phyloP scores from a whole-genome alignment of 116 monocot genomes.

The Cymodocea nodosa region DNA sequence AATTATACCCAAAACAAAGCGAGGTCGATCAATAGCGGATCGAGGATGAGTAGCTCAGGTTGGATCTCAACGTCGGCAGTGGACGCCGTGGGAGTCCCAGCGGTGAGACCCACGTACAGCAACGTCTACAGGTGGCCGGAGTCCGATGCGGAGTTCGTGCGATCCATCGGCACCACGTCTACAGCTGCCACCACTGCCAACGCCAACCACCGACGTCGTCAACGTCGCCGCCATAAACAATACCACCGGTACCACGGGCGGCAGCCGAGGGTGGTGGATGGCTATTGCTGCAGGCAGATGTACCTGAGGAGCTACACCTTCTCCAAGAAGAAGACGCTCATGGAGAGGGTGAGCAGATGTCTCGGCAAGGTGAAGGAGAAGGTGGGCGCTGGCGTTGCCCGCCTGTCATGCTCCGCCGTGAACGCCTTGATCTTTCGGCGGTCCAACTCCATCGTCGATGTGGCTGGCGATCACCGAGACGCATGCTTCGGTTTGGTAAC shows the following conservation, averaged over 20 bases:
- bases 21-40: no score
- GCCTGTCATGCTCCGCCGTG: no score
- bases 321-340: no score
- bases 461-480: no score
- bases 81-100: constrained; percentile 25
- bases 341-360: no score
- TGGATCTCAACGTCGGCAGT: constrained; percentile 17
- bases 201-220: background rate
- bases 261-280: constrained; percentile 30
- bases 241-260: background rate
- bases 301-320: constrained; percentile 68
- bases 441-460: no score
- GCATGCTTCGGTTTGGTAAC: no score
- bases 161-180: constrained; percentile 4
- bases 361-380: no score
- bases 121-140: constrained; percentile 62
- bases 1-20: no score
- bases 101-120: constrained; percentile 33
- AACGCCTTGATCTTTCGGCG: no score
- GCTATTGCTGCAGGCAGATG: constrained; percentile 66
- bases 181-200: background rate
- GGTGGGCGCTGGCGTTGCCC: no score
- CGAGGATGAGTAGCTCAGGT: constrained; percentile 21
- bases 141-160: constrained; percentile 54
- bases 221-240: background rate